Percentiles rank a stretch among this genome's conserved stretches.
phyloP scores from a whole-genome alignment of 2,329 filamentous ascomycete genomes.

The Penicillium nordicum region DNA sequence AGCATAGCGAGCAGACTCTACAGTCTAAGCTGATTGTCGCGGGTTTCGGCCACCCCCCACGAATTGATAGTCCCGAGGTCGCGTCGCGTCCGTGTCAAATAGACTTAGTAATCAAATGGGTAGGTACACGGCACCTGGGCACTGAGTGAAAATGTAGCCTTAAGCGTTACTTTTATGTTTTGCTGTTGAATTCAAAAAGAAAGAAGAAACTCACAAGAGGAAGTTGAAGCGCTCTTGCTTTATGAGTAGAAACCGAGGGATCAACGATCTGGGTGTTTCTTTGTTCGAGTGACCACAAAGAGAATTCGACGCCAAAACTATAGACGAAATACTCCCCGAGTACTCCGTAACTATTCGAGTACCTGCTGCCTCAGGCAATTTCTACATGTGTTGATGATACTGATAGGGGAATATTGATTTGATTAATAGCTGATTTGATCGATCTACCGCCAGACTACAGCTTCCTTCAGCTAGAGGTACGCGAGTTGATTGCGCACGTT shows the following conservation, averaged over 20 bases:
- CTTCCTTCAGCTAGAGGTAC: not conserved
- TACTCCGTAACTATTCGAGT: not conserved
- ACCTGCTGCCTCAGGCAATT: not conserved
- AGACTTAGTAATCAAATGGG: conserved; percentile 1
- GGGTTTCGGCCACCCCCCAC: not conserved
- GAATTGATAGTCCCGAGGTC: not conserved
- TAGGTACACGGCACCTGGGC: too few species aligned
- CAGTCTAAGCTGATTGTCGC: not conserved
- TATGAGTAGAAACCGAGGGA: not conserved
- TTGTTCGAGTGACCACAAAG: not conserved
- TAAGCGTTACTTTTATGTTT: not conserved
- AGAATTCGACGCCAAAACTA: not conserved
- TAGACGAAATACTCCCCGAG: not conserved
- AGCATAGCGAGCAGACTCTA: not conserved
- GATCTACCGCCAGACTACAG: not conserved
- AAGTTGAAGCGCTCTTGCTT: not conserved
- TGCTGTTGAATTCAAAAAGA: not conserved
- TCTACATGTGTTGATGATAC: too few species aligned
- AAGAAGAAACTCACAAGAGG: not conserved
- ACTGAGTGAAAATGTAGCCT: not conserved
- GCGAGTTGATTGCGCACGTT: conserved; percentile 13
- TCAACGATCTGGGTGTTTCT: not conserved
- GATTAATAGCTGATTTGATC: not conserved
- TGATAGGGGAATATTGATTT: not conserved
- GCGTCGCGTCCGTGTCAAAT: not conserved